A percentile compares a stretch with the other conserved stretches of the same genome.
phyloP scores from a whole-genome alignment of 2,329 filamentous ascomycete genomes.

The Periglandula ipomoeae region DNA sequence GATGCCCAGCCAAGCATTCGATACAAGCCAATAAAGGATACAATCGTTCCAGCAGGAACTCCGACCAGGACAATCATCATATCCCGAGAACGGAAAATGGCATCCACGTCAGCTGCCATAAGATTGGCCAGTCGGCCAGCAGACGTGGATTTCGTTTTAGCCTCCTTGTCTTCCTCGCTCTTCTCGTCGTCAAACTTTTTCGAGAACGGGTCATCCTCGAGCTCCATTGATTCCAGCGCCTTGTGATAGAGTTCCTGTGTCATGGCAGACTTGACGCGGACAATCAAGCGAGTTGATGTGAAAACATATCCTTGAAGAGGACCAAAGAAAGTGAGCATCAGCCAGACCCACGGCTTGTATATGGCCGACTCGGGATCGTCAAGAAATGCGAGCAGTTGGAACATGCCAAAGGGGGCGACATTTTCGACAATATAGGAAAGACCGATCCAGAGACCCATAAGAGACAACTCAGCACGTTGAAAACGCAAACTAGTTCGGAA shows the following conservation, averaged over 20 bases:
- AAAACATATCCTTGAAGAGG: slow-evolving; percentile 49
- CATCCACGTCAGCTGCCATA: slow-evolving; percentile 50
- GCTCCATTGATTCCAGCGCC: slow-evolving; percentile 45
- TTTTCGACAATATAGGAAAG: slow-evolving; percentile 35
- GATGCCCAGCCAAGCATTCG: slow-evolving; percentile 46
- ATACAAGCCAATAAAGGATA: slow-evolving; percentile 44
- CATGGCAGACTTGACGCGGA: slow-evolving; percentile 46
- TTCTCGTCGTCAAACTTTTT: slow-evolving; percentile 18
- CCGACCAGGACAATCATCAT: slow-evolving; percentile 37
- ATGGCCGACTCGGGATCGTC: slow-evolving; percentile 33
- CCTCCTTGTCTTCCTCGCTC: slow-evolving; percentile 17
- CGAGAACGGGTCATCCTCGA: slow-evolving; percentile 43
- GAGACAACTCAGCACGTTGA: slow-evolving; percentile 30
- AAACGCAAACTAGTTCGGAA: slow-evolving; percentile 36
- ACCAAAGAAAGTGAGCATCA: slow-evolving; percentile 43
- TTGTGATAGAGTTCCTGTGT: slow-evolving; percentile 50
- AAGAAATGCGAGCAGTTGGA: slow-evolving; percentile 42
- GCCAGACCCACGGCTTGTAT: slow-evolving; percentile 43
- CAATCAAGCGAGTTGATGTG: slow-evolving; percentile 44
- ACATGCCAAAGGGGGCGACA: slow-evolving; percentile 43
- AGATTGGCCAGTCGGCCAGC: slow-evolving; percentile 45
- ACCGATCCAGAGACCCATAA: slow-evolving; percentile 35
- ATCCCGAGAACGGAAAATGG: slow-evolving; percentile 42
- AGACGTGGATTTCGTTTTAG: slow-evolving; percentile 28
- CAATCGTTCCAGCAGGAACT: slow-evolving; percentile 35